Percentiles rank a stretch among this genome's conserved stretches.
phyloP scores from a whole-genome alignment of 2,329 filamentous ascomycete genomes.

The Myriangium duriaei region DNA sequence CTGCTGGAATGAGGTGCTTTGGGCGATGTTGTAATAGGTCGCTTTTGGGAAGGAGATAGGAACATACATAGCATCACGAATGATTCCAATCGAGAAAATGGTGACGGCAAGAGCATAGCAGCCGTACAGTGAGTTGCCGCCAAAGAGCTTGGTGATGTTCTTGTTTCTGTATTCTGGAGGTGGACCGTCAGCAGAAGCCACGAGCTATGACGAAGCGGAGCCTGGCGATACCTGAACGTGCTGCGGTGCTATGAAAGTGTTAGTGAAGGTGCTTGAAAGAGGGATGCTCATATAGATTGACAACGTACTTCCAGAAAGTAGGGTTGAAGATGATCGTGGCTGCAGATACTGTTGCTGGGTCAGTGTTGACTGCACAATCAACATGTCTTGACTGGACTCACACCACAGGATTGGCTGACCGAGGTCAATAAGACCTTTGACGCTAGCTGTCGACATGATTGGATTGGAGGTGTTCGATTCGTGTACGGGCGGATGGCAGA shows the following conservation, averaged over 20 bases:
- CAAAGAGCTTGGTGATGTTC: conserved; percentile 74
- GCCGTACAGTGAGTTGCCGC: conserved; percentile 61
- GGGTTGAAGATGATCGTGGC: conserved; percentile 86
- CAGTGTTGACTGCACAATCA: too few relatives aligned
- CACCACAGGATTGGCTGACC: conserved; percentile 36
- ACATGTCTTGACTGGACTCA: conserved; percentile 27
- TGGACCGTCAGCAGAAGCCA: conserved; percentile 3
- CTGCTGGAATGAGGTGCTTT: not conserved
- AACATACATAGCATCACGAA: conserved; percentile 54
- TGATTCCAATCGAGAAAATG: conserved; percentile 84
- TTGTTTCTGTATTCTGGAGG: conserved; percentile 77
- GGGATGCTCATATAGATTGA: conserved; percentile 1
- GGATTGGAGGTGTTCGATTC: too few relatives aligned
- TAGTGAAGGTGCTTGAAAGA: not conserved
- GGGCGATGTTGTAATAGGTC: conserved; percentile 1
- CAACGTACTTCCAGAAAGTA: conserved; percentile 94
- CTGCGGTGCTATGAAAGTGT: conserved; percentile 52
- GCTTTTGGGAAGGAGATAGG: conserved; percentile 5
- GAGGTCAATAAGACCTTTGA: conserved; percentile 26
- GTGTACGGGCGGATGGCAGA: too few relatives aligned
- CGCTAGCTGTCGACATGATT: conserved; percentile 10
- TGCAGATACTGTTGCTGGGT: conserved; percentile 54
- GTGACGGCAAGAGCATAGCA: conserved; percentile 81
- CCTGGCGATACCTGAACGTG: conserved; percentile 54
- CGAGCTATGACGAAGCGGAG: conserved; percentile 1